phyloP scores from a whole-genome alignment of 805 yeast species.

The Myxozyma sirexii region DNA sequence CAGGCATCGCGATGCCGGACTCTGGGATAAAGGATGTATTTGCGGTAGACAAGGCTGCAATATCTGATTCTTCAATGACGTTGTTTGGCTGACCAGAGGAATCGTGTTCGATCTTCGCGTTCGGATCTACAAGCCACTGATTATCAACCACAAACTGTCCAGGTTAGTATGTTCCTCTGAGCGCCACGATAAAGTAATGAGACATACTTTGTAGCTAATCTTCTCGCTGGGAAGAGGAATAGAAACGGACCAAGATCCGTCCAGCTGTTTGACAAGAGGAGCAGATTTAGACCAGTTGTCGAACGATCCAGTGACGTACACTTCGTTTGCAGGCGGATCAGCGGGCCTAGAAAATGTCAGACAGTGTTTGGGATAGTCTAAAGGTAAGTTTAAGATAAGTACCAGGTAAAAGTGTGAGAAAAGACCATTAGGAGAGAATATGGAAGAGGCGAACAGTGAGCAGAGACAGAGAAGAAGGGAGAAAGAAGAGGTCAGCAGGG shows the following conservation, averaged over 20 bases:
- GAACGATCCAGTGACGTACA: constrained; percentile 69
- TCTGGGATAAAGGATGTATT: constrained; percentile 43
- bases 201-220: constrained; percentile 48
- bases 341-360: constrained; percentile 27
- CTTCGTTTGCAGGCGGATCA: constrained; percentile 58
- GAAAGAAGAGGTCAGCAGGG: not conserved
- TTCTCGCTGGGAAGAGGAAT: constrained; percentile 55
- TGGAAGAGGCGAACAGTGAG: not conserved
- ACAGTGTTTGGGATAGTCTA: not conserved
- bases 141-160: constrained; percentile 67
- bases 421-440: constrained; percentile 9
- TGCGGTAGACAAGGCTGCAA: constrained; percentile 36
- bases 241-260: constrained; percentile 62
- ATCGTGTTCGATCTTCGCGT: constrained; percentile 51
- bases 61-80: constrained; percentile 47
- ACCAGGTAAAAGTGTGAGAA: constrained; percentile 28
- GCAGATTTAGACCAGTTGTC: constrained; percentile 67
- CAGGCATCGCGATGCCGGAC: constrained; percentile 40
- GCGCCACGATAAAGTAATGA: not conserved
- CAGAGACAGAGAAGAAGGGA: not conserved
- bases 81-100: constrained; percentile 58
- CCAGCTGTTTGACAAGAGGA: constrained; percentile 60
- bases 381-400: too few species aligned
- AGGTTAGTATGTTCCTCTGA: not conserved
- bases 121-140: constrained; percentile 55